These are phyloP conservation scores for Flaveria floridana DNA, from an alignment of 140 eudicot genomes.

Conservation along the genomic window DNA sequence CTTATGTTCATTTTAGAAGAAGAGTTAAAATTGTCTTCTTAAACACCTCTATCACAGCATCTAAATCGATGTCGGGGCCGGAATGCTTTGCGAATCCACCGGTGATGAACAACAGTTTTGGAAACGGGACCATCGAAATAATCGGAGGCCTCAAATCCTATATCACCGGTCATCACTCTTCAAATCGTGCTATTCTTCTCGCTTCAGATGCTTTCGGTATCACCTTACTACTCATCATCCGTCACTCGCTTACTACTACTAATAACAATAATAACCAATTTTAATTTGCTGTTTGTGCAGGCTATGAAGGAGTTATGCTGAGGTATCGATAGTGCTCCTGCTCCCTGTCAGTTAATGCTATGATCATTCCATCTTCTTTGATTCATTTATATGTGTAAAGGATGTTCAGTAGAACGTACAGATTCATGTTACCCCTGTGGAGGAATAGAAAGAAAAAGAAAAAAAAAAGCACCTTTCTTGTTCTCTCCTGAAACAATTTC, in stretches of 20 bases:
- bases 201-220: slow-evolving; percentile 10
- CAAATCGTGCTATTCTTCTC: neutral
- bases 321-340: neutral
- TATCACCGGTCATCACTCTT: neutral
- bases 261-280: neutral
- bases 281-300: neutral
- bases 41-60: no score
- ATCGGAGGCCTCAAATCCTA: slow-evolving; percentile 9
- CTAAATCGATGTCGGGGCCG: neutral
- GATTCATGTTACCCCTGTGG: no score
- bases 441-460: no score
- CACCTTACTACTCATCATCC: neutral
- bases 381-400: neutral
- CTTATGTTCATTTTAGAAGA: no score
- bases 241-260: neutral
- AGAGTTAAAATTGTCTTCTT: no score
- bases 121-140: neutral
- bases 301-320: slow-evolving; percentile 14
- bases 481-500: neutral
- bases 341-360: no score
- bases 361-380: neutral
- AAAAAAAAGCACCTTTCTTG: neutral
- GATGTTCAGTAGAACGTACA: neutral
- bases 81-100: slow-evolving; percentile 14
- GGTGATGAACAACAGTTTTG: neutral